phyloP scores from a whole-genome alignment of 306 rosid species.

The Argentina anserina region DNA sequence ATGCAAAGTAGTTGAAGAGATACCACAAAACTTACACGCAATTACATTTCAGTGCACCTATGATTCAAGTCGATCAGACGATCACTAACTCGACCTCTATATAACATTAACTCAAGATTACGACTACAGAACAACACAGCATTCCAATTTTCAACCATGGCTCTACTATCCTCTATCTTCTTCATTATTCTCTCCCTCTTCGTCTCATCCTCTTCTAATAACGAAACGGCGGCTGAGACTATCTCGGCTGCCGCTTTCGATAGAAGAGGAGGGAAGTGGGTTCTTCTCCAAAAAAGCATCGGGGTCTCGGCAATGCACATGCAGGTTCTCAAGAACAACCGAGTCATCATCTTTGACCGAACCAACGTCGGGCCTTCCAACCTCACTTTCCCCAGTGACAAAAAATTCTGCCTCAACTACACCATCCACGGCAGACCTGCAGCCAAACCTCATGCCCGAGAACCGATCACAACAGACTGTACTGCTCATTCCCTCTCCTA shows the following conservation, averaged over 20 bases:
- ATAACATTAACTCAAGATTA: neutral
- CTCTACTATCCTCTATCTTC: neutral
- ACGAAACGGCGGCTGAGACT: neutral
- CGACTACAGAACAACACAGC: neutral
- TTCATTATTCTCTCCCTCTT: neutral
- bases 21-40: neutral
- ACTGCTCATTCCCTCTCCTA: constrained; percentile 73
- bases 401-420: constrained; percentile 24
- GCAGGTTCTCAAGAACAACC: constrained; percentile 62
- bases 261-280: constrained; percentile 44
- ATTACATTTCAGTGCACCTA: neutral
- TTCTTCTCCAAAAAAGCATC: constrained; percentile 42
- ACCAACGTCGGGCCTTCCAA: constrained; percentile 72
- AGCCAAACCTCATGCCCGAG: too few species aligned
- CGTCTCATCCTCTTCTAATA: neutral
- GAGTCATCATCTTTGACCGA: constrained; percentile 64
- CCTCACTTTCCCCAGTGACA: constrained; percentile 43
- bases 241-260: neutral
- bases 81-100: neutral
- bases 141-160: neutral
- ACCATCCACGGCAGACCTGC: neutral
- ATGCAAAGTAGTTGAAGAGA: too few species aligned
- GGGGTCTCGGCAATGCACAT: constrained; percentile 95
- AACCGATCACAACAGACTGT: constrained; percentile 58
- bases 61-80: neutral